These are phyloP conservation scores for Neopestalotiopsis sp. DNA, from an alignment of 2,329 filamentous ascomycete genomes.

Conservation along the genomic window DNA sequence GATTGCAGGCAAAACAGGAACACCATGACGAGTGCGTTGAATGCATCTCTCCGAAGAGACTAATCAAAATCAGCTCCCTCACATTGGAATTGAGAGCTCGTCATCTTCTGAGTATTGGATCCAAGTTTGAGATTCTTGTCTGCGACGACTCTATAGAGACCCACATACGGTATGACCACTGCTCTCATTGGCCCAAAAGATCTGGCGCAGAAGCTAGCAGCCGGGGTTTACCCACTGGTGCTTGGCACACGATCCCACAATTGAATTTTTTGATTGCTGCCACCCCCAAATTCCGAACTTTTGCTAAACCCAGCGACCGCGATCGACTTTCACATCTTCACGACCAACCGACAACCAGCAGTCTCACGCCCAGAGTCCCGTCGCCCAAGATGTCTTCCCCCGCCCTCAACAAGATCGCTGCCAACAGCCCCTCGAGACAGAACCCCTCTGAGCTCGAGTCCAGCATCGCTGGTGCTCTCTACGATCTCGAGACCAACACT, in stretches of 20 bases:
- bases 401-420: constrained; percentile 97
- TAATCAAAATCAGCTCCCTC: too few species aligned
- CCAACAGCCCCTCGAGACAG: constrained; percentile 94
- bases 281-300: constrained; percentile 9
- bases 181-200: neutral
- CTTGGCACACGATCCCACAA: constrained; percentile 8
- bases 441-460: constrained; percentile 98
- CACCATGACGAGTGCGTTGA: too few species aligned
- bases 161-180: too few species aligned
- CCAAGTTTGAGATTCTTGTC: too few species aligned
- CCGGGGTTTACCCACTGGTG: constrained; percentile 6
- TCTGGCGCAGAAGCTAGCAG: too few species aligned
- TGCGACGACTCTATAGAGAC: too few species aligned
- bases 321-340: constrained; percentile 7
- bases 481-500: constrained; percentile 99
- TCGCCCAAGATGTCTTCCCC: constrained; percentile 63
- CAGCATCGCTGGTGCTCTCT: constrained; percentile 95
- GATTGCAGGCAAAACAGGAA: too few species aligned
- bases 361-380: constrained; percentile 22
- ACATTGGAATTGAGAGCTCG: too few species aligned
- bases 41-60: too few species aligned
- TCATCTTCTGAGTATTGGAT: too few species aligned
- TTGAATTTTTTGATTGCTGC: constrained; percentile 4
- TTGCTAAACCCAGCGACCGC: constrained; percentile 4
- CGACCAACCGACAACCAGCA: constrained; percentile 3